These are phyloP conservation scores for Allium fistulosum DNA, from an alignment of 106 monocot genomes.

Conservation along the genomic window DNA sequence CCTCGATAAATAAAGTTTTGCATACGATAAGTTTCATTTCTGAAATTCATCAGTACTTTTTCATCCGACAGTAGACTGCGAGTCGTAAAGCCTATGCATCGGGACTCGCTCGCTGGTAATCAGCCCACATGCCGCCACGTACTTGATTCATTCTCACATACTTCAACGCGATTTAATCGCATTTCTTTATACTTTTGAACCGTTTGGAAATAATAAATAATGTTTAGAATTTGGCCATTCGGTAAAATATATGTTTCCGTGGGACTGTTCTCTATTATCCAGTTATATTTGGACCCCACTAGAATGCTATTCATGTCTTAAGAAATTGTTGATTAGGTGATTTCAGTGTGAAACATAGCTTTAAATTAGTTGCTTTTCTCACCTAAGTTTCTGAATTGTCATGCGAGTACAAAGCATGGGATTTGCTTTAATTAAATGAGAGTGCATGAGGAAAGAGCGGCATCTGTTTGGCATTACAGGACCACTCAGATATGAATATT, in stretches of 20 bases:
- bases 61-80: background rate
- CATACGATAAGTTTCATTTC: background rate
- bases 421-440: background rate
- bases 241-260: too few relatives aligned
- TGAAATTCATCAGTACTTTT: background rate
- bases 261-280: background rate
- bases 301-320: background rate
- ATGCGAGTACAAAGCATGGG: background rate
- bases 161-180: background rate
- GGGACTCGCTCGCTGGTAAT: background rate
- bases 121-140: constrained; percentile 4
- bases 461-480: background rate
- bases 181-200: background rate
- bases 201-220: constrained; percentile 1
- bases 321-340: background rate
- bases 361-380: constrained; percentile 2
- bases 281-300: constrained; percentile 1
- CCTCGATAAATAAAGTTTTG: too few relatives aligned
- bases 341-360: background rate
- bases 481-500: too few relatives aligned
- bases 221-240: background rate
- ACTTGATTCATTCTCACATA: background rate
- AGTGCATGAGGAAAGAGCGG: background rate
- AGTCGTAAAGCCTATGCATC: constrained; percentile 3
- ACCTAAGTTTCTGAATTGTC: background rate